Evolutionary conservation across 140 eudicot genomes (phyloP).

Genomic region (Senecio squalidus): DNA sequence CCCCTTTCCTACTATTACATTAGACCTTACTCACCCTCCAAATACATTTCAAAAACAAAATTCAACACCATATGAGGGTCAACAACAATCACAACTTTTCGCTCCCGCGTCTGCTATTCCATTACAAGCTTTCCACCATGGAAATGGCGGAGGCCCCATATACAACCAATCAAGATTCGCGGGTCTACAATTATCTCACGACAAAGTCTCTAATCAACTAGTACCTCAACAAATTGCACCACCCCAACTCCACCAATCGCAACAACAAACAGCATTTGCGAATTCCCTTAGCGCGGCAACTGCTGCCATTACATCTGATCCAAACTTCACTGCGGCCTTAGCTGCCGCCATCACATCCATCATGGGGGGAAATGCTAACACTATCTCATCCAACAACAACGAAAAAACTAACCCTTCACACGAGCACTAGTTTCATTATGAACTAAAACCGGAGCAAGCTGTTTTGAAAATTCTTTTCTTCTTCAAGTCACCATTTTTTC

Average conservation of each 20-base stretch:
- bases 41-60: conserved; percentile 36
- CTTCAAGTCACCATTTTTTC: background rate
- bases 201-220: background rate
- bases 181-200: conserved; percentile 53
- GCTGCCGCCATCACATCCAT: conserved; percentile 78
- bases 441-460: background rate
- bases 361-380: background rate
- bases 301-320: conserved; percentile 70
- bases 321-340: conserved; percentile 85
- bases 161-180: conserved; percentile 71
- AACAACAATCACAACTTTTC: conserved; percentile 31
- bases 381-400: background rate
- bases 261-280: conserved; percentile 30
- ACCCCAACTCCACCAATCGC: conserved; percentile 25
- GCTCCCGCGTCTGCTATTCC: conserved; percentile 9
- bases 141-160: conserved; percentile 21
- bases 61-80: conserved; percentile 12
- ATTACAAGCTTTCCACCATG: conserved; percentile 19
- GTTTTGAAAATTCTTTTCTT: conserved; percentile 7
- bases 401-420: background rate
- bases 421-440: background rate
- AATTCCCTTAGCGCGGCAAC: conserved; percentile 60
- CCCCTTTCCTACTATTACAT: conserved; percentile 81
- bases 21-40: conserved; percentile 83
- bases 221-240: conserved; percentile 15